Evolutionary conservation across 331 rosid genomes (phyloP).

Genomic region (Malus hybrid): DNA sequence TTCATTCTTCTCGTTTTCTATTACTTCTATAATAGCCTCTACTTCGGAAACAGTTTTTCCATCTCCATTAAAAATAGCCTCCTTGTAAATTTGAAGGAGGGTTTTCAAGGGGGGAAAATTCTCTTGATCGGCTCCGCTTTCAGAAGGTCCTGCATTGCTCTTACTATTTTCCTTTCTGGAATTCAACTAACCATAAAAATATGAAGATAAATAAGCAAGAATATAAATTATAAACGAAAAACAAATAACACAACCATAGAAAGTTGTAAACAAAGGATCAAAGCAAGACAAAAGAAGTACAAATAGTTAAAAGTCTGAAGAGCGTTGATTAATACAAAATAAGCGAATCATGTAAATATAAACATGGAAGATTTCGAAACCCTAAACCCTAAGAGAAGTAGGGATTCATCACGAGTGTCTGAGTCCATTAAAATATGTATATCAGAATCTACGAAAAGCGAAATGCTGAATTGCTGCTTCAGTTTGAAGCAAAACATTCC

Average conservation of each 20-base stretch:
- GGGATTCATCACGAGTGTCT: background rate
- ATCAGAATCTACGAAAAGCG: background rate
- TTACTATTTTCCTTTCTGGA: slow-evolving; percentile 24
- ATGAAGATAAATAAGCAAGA: background rate
- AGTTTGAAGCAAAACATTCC: background rate
- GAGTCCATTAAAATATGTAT: background rate
- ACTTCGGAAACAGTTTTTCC: slow-evolving; percentile 29
- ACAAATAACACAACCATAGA: background rate
- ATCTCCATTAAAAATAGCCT: slow-evolving; percentile 55
- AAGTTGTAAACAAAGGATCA: background rate
- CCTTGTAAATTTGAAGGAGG: slow-evolving; percentile 58
- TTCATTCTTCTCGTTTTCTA: slow-evolving; percentile 36
- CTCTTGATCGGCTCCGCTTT: slow-evolving; percentile 19
- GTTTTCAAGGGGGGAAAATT: slow-evolving; percentile 30
- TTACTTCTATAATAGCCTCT: slow-evolving; percentile 35
- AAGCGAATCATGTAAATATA: background rate
- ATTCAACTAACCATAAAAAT: slow-evolving; percentile 27
- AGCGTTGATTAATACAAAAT: background rate
- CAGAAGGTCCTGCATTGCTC: slow-evolving; percentile 18
- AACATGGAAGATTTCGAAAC: background rate
- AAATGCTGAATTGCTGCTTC: background rate
- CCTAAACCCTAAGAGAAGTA: background rate
- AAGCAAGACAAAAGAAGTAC: background rate
- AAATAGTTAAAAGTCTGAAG: background rate
- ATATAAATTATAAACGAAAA: background rate